A percentile compares a stretch with the other conserved stretches of the same genome.
phyloP scores from a whole-genome alignment of 176 grass and related monocot species.

The Oryza nivara region DNA sequence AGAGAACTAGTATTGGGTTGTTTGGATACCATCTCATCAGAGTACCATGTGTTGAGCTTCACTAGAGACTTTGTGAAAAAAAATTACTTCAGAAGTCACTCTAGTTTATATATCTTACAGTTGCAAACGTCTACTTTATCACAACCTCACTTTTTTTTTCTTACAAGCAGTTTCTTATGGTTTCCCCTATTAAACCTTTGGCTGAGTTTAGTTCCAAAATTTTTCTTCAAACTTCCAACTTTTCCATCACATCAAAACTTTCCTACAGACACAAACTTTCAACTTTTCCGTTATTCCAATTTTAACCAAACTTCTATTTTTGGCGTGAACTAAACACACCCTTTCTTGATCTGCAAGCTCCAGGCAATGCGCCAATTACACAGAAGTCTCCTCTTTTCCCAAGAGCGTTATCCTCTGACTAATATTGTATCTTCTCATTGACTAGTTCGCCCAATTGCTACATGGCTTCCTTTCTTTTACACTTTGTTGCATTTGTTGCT shows the following conservation, averaged over 20 bases:
- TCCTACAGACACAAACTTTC: no score
- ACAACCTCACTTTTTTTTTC: slow-evolving; percentile 23
- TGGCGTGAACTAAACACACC: neutral
- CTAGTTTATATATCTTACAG: slow-evolving; percentile 16
- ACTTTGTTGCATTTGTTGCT: slow-evolving; percentile 50
- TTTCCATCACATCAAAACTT: no score
- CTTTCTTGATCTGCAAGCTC: slow-evolving; percentile 43
- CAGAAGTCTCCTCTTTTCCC: slow-evolving; percentile 29
- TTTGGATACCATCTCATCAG: neutral
- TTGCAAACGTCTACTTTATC: slow-evolving; percentile 22
- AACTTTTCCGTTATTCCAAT: no score
- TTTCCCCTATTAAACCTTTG: slow-evolving; percentile 21
- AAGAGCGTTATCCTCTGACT: slow-evolving; percentile 28
- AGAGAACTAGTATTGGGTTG: neutral
- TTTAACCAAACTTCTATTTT: no score
- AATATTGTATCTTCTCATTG: slow-evolving; percentile 39
- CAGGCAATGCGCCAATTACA: slow-evolving; percentile 17
- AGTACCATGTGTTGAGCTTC: slow-evolving; percentile 25
- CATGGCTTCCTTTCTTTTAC: slow-evolving; percentile 31
- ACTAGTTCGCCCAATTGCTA: slow-evolving; percentile 36
- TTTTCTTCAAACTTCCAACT: no score
- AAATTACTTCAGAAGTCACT: neutral
- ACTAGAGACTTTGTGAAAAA: neutral
- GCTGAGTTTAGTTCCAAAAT: no score
- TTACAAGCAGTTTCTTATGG: slow-evolving; percentile 20